Conservation (phyloP, 2,329 filamentous ascomycete species). For the Madurella fahalii region DNA sequence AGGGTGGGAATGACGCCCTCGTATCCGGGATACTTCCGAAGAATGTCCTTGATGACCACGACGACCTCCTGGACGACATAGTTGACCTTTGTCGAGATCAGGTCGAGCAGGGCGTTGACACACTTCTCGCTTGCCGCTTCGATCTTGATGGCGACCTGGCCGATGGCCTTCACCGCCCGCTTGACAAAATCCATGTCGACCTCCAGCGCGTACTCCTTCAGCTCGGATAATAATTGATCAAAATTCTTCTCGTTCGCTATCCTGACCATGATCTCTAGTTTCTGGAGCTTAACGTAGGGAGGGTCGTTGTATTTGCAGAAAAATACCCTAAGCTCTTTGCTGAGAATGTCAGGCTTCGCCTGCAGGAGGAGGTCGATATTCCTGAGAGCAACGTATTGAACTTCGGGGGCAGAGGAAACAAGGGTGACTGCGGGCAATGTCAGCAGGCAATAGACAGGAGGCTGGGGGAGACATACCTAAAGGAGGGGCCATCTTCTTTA, state of each 20-base stretch:
- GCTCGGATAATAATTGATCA: conserved; percentile 85
- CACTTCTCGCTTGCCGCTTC: conserved; percentile 93
- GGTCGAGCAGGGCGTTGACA: conserved; percentile 85
- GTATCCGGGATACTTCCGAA: conserved; percentile 95
- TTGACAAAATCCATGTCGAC: conserved; percentile 99
- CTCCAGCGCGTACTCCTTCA: conserved; percentile 97
- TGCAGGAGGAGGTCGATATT: conserved; percentile 96
- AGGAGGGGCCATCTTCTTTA: conserved; percentile 98
- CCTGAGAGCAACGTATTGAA: conserved; percentile 92
- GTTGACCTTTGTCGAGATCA: conserved; percentile 97
- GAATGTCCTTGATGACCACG: conserved; percentile 98
- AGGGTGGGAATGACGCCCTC: conserved; percentile 96
- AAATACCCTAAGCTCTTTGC: conserved; percentile 95
- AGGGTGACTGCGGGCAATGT: conserved; percentile 68
- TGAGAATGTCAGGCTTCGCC: conserved; percentile 92
- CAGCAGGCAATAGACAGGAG: conserved; percentile 13
- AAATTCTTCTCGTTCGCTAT: conserved; percentile 98
- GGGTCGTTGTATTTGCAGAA: conserved; percentile 99
- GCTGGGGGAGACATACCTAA: conserved; percentile 57
- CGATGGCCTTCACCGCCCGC: conserved; percentile 90
- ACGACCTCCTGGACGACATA: conserved; percentile 98
- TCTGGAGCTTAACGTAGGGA: conserved; percentile 94
- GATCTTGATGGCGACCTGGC: conserved; percentile 98
- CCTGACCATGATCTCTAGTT: conserved; percentile 98
- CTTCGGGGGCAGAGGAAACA: conserved; percentile 91